Evolutionary conservation across 2,329 filamentous ascomycete species (phyloP).

Genomic region (Cladobotryum protrusum): DNA sequence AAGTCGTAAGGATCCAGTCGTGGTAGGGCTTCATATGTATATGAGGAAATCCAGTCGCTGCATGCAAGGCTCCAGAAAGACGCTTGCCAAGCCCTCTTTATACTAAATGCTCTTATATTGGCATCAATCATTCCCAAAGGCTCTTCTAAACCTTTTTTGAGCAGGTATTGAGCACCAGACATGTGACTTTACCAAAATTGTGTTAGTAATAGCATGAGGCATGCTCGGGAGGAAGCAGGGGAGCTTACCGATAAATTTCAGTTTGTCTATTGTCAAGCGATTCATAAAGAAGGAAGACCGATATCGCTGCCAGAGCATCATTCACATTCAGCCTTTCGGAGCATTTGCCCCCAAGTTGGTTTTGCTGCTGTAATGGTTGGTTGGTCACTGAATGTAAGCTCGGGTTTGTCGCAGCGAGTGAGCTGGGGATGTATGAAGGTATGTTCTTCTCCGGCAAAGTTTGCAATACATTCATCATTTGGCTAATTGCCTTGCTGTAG

Average conservation of each 20-base stretch:
- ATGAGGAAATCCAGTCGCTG: slow-evolving; percentile 14
- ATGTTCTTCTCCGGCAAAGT: slow-evolving; percentile 6
- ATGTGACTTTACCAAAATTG: slow-evolving; percentile 9
- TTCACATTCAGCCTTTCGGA: slow-evolving; percentile 3
- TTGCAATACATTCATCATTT: slow-evolving; percentile 15
- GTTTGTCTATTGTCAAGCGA: slow-evolving; percentile 15
- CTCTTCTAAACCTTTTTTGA: slow-evolving; percentile 2
- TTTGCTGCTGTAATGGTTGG: slow-evolving; percentile 3
- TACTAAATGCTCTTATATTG: slow-evolving; percentile 4
- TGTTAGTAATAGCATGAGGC: not conserved
- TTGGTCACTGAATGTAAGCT: slow-evolving; percentile 2
- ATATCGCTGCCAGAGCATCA: slow-evolving; percentile 14
- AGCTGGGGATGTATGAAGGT: slow-evolving; percentile 1
- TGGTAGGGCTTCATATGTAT: slow-evolving; percentile 9
- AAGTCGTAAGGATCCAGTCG: slow-evolving; percentile 10
- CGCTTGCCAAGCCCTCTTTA: slow-evolving; percentile 13
- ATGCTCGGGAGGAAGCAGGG: too few species aligned
- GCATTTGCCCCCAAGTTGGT: not conserved
- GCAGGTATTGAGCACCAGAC: slow-evolving; percentile 14
- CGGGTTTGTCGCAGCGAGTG: not conserved
- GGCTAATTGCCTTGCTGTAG: slow-evolving; percentile 16
- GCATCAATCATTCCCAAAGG: not conserved
- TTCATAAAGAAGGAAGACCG: slow-evolving; percentile 16
- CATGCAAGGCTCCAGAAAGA: slow-evolving; percentile 16
- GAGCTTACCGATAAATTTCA: slow-evolving; percentile 13